Conservation (phyloP, 2,329 filamentous ascomycete genomes). For the Fusarium sp. region DNA sequence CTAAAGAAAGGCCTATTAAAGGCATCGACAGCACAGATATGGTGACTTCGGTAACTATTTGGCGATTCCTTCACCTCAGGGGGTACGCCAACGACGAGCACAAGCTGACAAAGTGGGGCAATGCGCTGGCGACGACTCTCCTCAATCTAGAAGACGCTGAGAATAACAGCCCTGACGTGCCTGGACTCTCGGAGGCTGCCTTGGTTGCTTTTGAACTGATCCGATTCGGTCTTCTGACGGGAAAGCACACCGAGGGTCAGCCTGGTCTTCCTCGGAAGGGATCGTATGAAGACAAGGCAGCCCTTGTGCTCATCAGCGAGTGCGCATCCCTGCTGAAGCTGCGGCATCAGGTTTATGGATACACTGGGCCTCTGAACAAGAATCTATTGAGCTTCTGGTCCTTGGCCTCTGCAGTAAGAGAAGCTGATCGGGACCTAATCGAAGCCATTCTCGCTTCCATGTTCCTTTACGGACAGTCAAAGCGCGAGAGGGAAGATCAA, state of each 20-base stretch:
- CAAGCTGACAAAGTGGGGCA: conserved; percentile 84
- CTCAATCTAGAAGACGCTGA: conserved; percentile 66
- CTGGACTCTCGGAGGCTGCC: conserved; percentile 75
- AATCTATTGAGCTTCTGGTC: conserved; percentile 88
- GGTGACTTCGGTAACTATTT: conserved; percentile 76
- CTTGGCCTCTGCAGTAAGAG: conserved; percentile 80
- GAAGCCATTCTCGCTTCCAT: conserved; percentile 84
- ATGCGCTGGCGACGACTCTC: conserved; percentile 76
- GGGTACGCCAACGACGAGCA: conserved; percentile 85
- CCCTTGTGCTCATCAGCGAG: conserved; percentile 84
- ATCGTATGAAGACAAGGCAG: conserved; percentile 76
- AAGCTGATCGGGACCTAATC: conserved; percentile 80
- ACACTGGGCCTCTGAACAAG: conserved; percentile 92
- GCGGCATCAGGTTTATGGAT: conserved; percentile 84
- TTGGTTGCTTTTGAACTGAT: conserved; percentile 88
- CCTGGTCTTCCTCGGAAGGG: conserved; percentile 65
- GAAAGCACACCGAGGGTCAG: conserved; percentile 67
- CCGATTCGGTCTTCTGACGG: conserved; percentile 79
- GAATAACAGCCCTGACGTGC: conserved; percentile 54
- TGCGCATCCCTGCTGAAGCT: conserved; percentile 85
- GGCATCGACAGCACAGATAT: conserved; percentile 74
- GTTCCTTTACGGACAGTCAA: conserved; percentile 81
- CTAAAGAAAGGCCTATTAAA: conserved; percentile 64
- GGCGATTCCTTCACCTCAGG: conserved; percentile 88
- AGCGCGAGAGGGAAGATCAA: conserved; percentile 73